Evolutionary conservation across 345 rosid species (phyloP), one percentile per base, ranked within the genome.

Genomic region (Pugionium cornutum): DNA sequence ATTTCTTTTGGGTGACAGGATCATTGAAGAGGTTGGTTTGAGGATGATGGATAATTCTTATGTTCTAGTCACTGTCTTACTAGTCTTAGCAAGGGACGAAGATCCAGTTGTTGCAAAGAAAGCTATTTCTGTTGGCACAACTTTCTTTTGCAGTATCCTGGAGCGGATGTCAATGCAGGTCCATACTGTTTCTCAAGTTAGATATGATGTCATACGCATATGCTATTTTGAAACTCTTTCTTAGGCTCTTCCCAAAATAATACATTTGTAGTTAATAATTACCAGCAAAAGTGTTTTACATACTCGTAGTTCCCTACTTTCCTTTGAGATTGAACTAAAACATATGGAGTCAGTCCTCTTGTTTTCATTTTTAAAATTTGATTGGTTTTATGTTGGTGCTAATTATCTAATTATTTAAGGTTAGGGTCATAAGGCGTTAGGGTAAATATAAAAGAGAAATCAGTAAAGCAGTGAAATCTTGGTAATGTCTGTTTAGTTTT

Each of bases 151-250:
- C 74, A 51, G 73, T 45, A 72, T 83, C 66, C 80, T 94, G 58
- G 89, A 83, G 82, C 92, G 90, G 82, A 75, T 90, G 86, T 69
- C 83, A 64, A 65, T 82, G 76, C 97, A 94, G 97, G 99, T 92
- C 31, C 49, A 18, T 67, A 64, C 46, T 70, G 43, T 33, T 67
- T 74, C 53, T 67, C 53, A 41, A 61, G 40, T 47, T 46, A 45
- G 63, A 25, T 73, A 9, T 32, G 6, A 32, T 49, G n/a, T 41
- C 56, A 56, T 48, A n/a, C 30, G 18, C 63, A 70, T 71, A 40
- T 41, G 11, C 6, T 50, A 45, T 57, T 49, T 42, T 37, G 4
- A 62, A 45, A 4, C 10, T 47, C 48, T 11, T 25, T 11, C n/a
- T 6, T 39, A 5, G 31, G 27, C 32, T 67, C 49, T 58, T 58